Conservation (phyloP, 116 monocot species). For the Trichopus zeylanicus region DNA sequence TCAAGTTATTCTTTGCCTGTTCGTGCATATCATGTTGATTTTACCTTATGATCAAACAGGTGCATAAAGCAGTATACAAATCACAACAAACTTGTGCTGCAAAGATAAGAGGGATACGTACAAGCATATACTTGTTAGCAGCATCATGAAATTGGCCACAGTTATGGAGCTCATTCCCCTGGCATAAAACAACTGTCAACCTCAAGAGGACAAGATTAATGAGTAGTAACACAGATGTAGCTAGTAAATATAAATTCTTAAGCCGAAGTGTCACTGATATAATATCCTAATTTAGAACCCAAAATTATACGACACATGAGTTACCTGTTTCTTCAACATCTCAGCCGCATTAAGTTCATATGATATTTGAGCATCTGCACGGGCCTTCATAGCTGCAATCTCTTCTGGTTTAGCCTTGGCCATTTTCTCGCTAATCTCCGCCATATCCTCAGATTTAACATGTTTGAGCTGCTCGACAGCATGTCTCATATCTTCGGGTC, state of each 20-base stretch:
- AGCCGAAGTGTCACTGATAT: too few species aligned
- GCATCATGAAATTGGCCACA: constrained; percentile 59
- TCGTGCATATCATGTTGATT: constrained; percentile 1
- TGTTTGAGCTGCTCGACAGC: constrained; percentile 85
- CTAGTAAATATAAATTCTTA: not conserved
- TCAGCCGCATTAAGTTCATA: constrained; percentile 73
- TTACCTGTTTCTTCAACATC: constrained; percentile 86
- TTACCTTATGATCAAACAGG: not conserved
- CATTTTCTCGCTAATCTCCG: constrained; percentile 61
- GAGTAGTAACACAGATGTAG: not conserved
- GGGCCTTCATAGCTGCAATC: constrained; percentile 71
- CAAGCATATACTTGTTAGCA: constrained; percentile 73
- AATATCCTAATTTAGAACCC: constrained; percentile 1
- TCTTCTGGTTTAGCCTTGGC: constrained; percentile 81
- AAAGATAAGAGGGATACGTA: constrained; percentile 21
- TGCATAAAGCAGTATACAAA: not conserved
- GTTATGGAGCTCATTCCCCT: constrained; percentile 90
- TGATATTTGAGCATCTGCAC: constrained; percentile 56
- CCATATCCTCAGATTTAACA: constrained; percentile 73
- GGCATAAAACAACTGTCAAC: constrained; percentile 1
- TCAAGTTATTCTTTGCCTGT: constrained; percentile 85
- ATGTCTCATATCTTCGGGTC: constrained; percentile 61
- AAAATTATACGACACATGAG: not conserved
- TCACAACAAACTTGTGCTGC: not conserved
- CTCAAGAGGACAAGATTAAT: not conserved